These are phyloP conservation scores for Cercospora sojina DNA, from an alignment of 2,329 filamentous ascomycete species.

Conservation along the genomic window DNA sequence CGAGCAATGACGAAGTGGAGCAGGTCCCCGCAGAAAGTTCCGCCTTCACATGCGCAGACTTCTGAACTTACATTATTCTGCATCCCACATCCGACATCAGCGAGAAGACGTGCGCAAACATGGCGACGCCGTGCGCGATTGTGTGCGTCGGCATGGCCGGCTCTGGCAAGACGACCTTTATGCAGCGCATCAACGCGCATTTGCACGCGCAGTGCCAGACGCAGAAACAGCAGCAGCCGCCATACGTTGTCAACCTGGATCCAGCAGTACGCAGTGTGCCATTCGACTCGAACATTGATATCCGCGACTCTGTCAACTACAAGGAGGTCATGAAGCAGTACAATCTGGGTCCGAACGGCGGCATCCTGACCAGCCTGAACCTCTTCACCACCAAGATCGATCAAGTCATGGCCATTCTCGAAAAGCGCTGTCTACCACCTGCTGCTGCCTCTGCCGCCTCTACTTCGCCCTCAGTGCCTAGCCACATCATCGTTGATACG, in stretches of 20 bases:
- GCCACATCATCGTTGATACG: constrained; percentile 89
- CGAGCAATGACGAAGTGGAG: constrained; percentile 4
- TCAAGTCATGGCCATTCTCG: constrained; percentile 82
- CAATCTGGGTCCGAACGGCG: constrained; percentile 94
- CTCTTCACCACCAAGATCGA: constrained; percentile 98
- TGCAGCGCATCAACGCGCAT: constrained; percentile 95
- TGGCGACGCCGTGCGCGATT: constrained; percentile 66
- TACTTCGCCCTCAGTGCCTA: constrained; percentile 44
- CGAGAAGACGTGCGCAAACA: background rate
- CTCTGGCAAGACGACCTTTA: constrained; percentile 99
- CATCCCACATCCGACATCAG: background rate
- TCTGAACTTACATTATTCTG: background rate
- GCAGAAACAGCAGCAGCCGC: constrained; percentile 63
- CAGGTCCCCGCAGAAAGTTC: constrained; percentile 5
- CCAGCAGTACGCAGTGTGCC: constrained; percentile 90
- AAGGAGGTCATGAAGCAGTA: constrained; percentile 99
- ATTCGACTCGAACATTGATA: constrained; percentile 97
- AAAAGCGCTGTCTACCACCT: constrained; percentile 65
- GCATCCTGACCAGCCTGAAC: constrained; percentile 91
- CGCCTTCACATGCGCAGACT: constrained; percentile 15
- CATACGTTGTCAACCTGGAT: constrained; percentile 96
- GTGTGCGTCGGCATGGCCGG: constrained; percentile 98
- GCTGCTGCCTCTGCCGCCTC: background rate
- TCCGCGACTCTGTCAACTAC: constrained; percentile 98
- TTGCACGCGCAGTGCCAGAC: constrained; percentile 60